Conservation (phyloP, 2,329 filamentous ascomycete genomes). For the Claviceps monticola region DNA sequence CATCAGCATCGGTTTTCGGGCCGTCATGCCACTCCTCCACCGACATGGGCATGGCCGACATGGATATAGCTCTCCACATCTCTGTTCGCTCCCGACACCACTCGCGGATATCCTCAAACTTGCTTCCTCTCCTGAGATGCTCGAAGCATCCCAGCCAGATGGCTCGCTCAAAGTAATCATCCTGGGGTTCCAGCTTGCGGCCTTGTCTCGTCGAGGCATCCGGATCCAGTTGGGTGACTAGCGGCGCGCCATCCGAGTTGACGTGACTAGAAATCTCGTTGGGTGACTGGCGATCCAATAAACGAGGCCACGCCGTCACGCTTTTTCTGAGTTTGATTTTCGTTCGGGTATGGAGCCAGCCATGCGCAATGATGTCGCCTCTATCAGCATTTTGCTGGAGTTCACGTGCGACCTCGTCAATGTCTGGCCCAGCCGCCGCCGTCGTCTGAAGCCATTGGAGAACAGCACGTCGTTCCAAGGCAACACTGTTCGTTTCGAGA, state of each 20-base stretch:
- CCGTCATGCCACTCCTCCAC: conserved; percentile 27
- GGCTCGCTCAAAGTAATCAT: conserved; percentile 77
- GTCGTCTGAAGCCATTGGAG: conserved; percentile 78
- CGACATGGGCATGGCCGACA: conserved; percentile 57
- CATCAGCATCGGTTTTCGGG: conserved; percentile 16
- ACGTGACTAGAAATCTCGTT: conserved; percentile 41
- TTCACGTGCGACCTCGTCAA: conserved; percentile 63
- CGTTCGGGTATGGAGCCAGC: conserved; percentile 84
- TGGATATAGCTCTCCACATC: conserved; percentile 73
- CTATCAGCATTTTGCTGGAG: conserved; percentile 64
- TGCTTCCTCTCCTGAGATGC: conserved; percentile 73
- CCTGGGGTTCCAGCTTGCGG: conserved; percentile 62
- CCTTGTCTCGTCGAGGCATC: conserved; percentile 75
- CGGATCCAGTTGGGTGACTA: conserved; percentile 83
- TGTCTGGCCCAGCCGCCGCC: conserved; percentile 54
- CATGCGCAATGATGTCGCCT: conserved; percentile 70
- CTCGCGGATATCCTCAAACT: conserved; percentile 58
- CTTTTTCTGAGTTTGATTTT: conserved; percentile 85
- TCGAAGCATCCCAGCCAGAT: conserved; percentile 94
- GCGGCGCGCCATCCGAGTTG: conserved; percentile 45
- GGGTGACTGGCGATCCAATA: conserved; percentile 48
- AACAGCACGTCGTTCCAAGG: conserved; percentile 65
- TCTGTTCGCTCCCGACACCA: conserved; percentile 82
- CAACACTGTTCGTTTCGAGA: conserved; percentile 55
- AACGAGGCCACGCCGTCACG: conserved; percentile 51